A percentile compares a stretch with the other conserved stretches of the same genome.
These are phyloP conservation scores for Escallonia rubra DNA, from an alignment of 129 eudicot genomes.

Conservation along the genomic window DNA sequence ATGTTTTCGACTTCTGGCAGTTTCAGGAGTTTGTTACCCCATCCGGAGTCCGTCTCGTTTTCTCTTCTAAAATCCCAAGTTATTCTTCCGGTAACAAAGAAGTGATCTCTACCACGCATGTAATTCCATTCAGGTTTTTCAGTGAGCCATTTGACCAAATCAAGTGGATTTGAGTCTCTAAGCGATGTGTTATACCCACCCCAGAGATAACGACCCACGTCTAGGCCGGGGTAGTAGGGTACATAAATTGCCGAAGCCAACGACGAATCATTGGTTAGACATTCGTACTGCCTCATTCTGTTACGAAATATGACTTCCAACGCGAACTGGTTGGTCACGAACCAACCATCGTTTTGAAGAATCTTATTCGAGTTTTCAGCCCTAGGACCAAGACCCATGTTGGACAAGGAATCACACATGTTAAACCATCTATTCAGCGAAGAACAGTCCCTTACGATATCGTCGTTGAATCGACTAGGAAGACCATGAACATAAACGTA, in stretches of 20 bases:
- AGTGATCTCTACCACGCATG: conserved; percentile 48
- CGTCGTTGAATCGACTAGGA: conserved; percentile 49
- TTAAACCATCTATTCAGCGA: conserved; percentile 35
- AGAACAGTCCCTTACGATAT: conserved; percentile 42
- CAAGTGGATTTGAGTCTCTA: conserved; percentile 37
- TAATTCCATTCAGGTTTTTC: conserved; percentile 38
- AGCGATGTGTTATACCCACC: conserved; percentile 27
- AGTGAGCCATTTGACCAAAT: conserved; percentile 39
- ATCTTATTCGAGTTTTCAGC: conserved; percentile 23
- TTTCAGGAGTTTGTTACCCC: conserved; percentile 47
- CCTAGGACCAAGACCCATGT: conserved; percentile 43
- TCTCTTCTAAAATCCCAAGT: conserved; percentile 50
- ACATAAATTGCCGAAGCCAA: conserved; percentile 49
- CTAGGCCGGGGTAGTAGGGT: conserved; percentile 56
- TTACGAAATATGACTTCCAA: conserved; percentile 45
- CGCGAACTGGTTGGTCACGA: conserved; percentile 39
- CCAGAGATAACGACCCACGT: conserved; percentile 35
- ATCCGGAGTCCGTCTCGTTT: conserved; percentile 22
- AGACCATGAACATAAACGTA: conserved; percentile 54
- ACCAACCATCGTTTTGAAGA: conserved; percentile 39
- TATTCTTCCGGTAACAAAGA: conserved; percentile 44
- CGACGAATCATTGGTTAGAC: conserved; percentile 40
- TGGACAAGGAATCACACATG: conserved; percentile 31
- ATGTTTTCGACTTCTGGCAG: conserved; percentile 47
- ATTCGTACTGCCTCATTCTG: conserved; percentile 48